Base-by-base conservation (phyloP, 163 green algal species). In the Coccomyxa subellipsoidea region DNA sequence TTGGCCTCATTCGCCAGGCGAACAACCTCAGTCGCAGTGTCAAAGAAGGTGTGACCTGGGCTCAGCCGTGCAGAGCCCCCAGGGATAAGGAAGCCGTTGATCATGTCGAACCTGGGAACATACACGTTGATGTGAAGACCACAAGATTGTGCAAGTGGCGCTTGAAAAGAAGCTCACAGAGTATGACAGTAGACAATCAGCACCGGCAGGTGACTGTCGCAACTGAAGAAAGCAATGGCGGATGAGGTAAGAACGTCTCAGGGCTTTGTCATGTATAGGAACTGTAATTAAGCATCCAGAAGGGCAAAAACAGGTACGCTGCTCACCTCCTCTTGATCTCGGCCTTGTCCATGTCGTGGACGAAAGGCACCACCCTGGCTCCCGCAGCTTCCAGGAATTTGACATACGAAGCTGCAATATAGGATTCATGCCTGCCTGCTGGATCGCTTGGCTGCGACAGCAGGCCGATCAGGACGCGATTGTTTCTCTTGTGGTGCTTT, bases 31-130 rank as follows among this genome's bases (percentile, higher is more conserved):
- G 36, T 40, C 0, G 88, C 89, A 0, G 89, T 87, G 85, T 96
- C 92, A 81, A 90, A 96, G 81, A 93, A 96, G 31, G 78, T 40
- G 82, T 95, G 87, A 18, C 92, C 93, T 0, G 91, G 90, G 4
- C 75, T 69, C 77, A 96, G 85, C 53, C 83, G 83, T 34, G 93
- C 91, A 40, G 86, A 87, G 21, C 93, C 93, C 27, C 93, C 93
- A 4, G 93, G 93, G 76, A 96, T 86, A 34, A 96, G 87, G 47
- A 96, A 80, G 34, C 89, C 93, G 78, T 96, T 96, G 70, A 94
- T 90, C 0, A 86, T 77, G 6, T 83, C 36, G 69, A 93, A 94
- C 69, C 84, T 84, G 34, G 39, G 23, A 59, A 59, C 23, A 27
- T 21, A 12, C 47, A 59, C 3, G 4, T 21, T 59, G 3, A 23